These are phyloP conservation scores for Talaromyces piceae DNA, from an alignment of 2,329 filamentous ascomycete species.

Conservation along the genomic window DNA sequence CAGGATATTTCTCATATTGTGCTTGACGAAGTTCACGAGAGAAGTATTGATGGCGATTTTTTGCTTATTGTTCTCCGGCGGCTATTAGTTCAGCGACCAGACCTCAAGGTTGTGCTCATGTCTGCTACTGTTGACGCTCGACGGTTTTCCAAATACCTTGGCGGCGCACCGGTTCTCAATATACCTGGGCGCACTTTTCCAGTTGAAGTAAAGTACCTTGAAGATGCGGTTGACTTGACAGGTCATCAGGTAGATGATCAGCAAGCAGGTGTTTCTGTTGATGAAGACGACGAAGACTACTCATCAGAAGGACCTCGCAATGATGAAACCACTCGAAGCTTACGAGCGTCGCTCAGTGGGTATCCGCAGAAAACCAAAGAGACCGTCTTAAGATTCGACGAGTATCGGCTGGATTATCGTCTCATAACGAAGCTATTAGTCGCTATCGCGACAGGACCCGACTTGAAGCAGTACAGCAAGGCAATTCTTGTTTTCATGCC, in stretches of 20 bases:
- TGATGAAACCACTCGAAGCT: constrained; percentile 47
- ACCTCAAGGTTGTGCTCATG: constrained; percentile 92
- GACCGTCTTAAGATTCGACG: constrained; percentile 70
- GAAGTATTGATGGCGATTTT: constrained; percentile 94
- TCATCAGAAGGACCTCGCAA: constrained; percentile 41
- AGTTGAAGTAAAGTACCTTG: constrained; percentile 77
- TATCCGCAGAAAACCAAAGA: constrained; percentile 72
- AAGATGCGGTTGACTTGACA: constrained; percentile 86
- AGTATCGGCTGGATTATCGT: constrained; percentile 86
- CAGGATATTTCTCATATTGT: constrained; percentile 87
- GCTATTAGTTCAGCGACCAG: constrained; percentile 65
- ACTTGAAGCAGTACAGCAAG: constrained; percentile 67
- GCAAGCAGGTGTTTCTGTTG: constrained; percentile 25
- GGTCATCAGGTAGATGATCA: constrained; percentile 65
- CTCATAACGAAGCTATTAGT: constrained; percentile 73
- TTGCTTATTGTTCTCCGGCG: constrained; percentile 85
- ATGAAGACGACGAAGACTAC: constrained; percentile 38
- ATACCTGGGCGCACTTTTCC: constrained; percentile 93
- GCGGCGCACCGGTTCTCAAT: constrained; percentile 75
- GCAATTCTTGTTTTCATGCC: constrained; percentile 93
- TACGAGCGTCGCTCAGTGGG: constrained; percentile 57
- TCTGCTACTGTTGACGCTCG: constrained; percentile 93
- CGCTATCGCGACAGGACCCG: constrained; percentile 62
- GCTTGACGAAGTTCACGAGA: constrained; percentile 95
- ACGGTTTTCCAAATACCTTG: constrained; percentile 81